Evolutionary conservation across 139 green algal genomes (phyloP).

Genomic region (Chlorella sp.): DNA sequence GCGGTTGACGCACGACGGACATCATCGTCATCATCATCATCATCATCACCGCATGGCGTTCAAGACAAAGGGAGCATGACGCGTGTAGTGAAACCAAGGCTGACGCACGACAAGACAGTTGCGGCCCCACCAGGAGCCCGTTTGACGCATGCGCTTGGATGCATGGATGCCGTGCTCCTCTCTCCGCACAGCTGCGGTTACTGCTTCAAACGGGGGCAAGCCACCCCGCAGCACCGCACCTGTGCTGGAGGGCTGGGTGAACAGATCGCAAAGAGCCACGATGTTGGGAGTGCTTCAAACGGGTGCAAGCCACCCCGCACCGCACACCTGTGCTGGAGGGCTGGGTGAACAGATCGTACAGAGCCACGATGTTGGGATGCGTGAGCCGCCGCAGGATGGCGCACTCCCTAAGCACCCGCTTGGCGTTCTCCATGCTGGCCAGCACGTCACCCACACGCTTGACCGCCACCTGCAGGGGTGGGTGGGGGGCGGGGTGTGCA

Average conservation of each 20-base stretch:
- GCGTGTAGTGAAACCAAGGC: too few relatives aligned
- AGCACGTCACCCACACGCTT: slow-evolving; percentile 16
- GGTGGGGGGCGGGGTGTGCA: not conserved
- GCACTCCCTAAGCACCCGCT: slow-evolving; percentile 81
- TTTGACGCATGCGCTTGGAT: too few relatives aligned
- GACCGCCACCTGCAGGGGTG: slow-evolving; percentile 7
- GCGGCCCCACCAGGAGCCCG: too few relatives aligned
- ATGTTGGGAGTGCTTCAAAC: slow-evolving; percentile 52
- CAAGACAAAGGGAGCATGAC: too few relatives aligned
- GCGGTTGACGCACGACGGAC: too few relatives aligned
- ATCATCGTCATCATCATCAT: too few relatives aligned
- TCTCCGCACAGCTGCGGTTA: too few relatives aligned
- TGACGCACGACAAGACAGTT: too few relatives aligned
- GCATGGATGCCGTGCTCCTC: too few relatives aligned
- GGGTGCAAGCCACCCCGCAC: not conserved
- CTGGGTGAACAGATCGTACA: slow-evolving; percentile 71
- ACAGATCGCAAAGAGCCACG: slow-evolving; percentile 67
- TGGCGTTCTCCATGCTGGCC: slow-evolving; percentile 25
- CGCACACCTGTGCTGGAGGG: slow-evolving; percentile 46
- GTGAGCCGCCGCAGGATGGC: slow-evolving; percentile 80
- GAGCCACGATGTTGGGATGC: slow-evolving; percentile 76
- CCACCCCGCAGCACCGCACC: slow-evolving; percentile 22
- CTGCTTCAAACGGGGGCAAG: not conserved
- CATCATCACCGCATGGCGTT: too few relatives aligned
- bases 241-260: slow-evolving; percentile 53